Evolutionary conservation across 441 rosid genomes (phyloP).

Genomic region (Aquilaria agallochum): DNA sequence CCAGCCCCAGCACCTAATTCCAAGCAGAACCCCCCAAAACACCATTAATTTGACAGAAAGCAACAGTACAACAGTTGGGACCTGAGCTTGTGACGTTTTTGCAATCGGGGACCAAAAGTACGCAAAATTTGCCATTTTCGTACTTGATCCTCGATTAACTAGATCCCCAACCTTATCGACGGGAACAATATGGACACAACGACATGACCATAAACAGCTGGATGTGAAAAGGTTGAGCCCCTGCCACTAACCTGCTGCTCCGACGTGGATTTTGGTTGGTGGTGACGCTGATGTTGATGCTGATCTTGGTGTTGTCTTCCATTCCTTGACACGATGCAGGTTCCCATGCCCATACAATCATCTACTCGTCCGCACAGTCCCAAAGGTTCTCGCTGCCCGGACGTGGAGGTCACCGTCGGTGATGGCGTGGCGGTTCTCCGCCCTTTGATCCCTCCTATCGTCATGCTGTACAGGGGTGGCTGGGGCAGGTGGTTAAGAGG

Average conservation of each 20-base stretch:
- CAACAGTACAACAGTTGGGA: background rate
- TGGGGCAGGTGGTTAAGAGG: too few relatives aligned
- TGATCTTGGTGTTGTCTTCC: conserved; percentile 1
- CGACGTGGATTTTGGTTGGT: conserved; percentile 16
- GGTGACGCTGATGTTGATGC: conserved; percentile 8
- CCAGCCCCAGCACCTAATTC: conserved; percentile 33
- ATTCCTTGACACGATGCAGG: conserved; percentile 6
- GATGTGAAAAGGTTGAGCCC: too few relatives aligned
- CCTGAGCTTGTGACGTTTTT: background rate
- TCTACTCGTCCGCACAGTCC: conserved; percentile 15
- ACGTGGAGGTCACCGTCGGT: background rate
- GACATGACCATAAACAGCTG: too few relatives aligned
- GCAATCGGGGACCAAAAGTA: background rate
- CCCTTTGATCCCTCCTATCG: conserved; percentile 13
- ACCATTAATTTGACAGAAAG: background rate
- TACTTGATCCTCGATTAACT: too few relatives aligned
- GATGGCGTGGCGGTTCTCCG: conserved; percentile 12
- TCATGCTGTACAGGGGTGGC: background rate
- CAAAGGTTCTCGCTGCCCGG: conserved; percentile 8
- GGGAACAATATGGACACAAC: too few relatives aligned
- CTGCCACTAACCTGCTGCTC: conserved; percentile 29
- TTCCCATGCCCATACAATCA: conserved; percentile 23
- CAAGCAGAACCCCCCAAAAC: background rate
- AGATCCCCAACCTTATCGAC: too few relatives aligned
- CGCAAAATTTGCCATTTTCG: background rate